Base-by-base conservation (phyloP, 768 basidiomycete genomes). In the Suillus alpinus region DNA sequence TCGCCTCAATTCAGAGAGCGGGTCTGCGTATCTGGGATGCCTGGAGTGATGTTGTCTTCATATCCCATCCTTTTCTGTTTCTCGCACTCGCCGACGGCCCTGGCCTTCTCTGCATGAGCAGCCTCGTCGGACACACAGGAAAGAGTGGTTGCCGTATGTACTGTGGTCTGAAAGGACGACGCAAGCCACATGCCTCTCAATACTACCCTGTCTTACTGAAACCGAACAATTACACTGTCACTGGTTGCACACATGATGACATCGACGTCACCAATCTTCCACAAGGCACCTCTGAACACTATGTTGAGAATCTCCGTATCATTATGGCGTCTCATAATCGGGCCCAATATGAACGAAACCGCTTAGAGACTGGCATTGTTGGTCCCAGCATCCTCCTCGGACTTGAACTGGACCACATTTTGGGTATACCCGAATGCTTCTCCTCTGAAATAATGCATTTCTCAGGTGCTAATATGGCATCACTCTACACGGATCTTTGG, bases 391-490 rank as follows among this genome's bases (percentile, higher is more conserved):
- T 82, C 13, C 69, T 81, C 40, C 65, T 64, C 20, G 77, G 76
- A 6, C 60, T 82, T 16, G 58, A 59, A 2, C 43, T 36, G 0
- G 40, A 62, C 1, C 59, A 51, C 10, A 65, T 59, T 0, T 66
- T 78, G 6, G 66, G 66, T 0, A 62, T 78, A 10, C 78, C 80
- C 1, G 49, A 51, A 0, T 68, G 69, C 31, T 81, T 80, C 62
- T 51, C 68, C 1, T 67, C 71, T 13, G 80, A 83, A 61, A 32
- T 72, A 1, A 83, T 83, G 80, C 80, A 83, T 61, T 68, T 77
- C 0, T n/a, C 67, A 2, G 55, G 58, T 2, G 51, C 73, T 2
- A 77, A 77, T 50, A 41, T 73, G 1, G 55, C 62, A 0, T 66
- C 69, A 1, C 62, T 26, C 34, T 75, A 14, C 56, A 65, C 16